Evolutionary conservation across 2,329 filamentous ascomycete genomes (phyloP), one percentile per base, ranked within the genome.

Genomic region (Microcyclospora tardicrescens): DNA sequence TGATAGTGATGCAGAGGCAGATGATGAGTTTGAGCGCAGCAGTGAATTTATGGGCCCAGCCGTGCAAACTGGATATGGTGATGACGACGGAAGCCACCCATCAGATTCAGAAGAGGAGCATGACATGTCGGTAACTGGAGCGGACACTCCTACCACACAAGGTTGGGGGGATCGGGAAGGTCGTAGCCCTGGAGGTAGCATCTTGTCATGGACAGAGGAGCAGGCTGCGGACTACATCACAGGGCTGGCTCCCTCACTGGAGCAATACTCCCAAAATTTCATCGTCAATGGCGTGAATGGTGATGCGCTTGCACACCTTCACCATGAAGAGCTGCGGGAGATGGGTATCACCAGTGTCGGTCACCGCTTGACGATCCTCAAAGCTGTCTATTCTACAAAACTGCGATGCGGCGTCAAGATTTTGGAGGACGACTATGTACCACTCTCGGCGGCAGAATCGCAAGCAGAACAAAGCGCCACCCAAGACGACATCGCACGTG

Each of bases 351-450:
- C 71, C 46, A 96, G 89, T 63, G 85, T 95, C 35, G 91, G 91
- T 31, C 91, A 98, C 65, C 80, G 91, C 43, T 70, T 98, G 53
- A 93, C 86, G 15, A 93, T 98, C 41, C 72, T 98, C 42, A 96
- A 95, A 66, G 87, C 79, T 53, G 86, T 96, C 39, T 96, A 95
- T 64, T 87, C 96, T 56, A 80, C 91, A 56, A 98, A 98, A 66
- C 81, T 89, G 60, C 85, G 85, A 47, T 87, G 95, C 56, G 86
- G 93, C 53, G 76, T 96, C 43, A 81, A 84, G 12, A 75, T 95
- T 52, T 89, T 96, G 57, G 79, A 81, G 44, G 89, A 95, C 54
- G 84, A 96, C 61, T 98, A 95, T 59, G 74, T 95, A 37, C 91
- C 91, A 29, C 69, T 91, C 36, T 89, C 91, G 47, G 89, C 86